A percentile compares a stretch with the other conserved stretches of the same genome.
phyloP scores from a whole-genome alignment of 768 basidiomycete genomes.

The Mycena rebaudengoi region DNA sequence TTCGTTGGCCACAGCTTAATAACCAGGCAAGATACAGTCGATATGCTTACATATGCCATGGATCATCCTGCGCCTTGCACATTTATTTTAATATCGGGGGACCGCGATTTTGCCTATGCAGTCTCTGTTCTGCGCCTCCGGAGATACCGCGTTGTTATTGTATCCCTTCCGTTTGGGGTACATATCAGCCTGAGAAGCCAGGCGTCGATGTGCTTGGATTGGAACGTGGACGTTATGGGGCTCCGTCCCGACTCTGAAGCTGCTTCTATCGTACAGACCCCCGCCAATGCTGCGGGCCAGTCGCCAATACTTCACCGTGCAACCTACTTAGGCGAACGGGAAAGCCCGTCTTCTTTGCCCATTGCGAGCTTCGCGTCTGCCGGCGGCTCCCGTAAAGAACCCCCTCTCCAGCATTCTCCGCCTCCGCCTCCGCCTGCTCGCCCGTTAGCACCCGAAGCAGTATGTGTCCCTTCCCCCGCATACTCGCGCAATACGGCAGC shows the following conservation, averaged over 20 bases:
- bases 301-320: background rate
- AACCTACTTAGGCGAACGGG: background rate
- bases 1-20: background rate
- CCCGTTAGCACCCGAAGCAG: no score
- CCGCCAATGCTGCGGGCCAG: background rate
- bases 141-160: slow-evolving; percentile 59
- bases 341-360: background rate
- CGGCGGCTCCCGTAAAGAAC: no score
- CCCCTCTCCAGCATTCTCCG: no score
- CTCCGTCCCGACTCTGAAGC: slow-evolving; percentile 14
- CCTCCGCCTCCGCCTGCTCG: no score
- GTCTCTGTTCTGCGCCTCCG: slow-evolving; percentile 64
- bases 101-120: slow-evolving; percentile 74
- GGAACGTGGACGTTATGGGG: slow-evolving; percentile 50
- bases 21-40: slow-evolving; percentile 53
- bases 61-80: slow-evolving; percentile 64
- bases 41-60: slow-evolving; percentile 73
- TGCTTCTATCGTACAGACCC: background rate
- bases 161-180: slow-evolving; percentile 48
- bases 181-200: slow-evolving; percentile 61
- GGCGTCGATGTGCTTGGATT: slow-evolving; percentile 62
- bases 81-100: slow-evolving; percentile 70
- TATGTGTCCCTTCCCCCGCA: no score
- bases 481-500: no score
- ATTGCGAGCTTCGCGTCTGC: no score